Conservation (phyloP, 257 asterid species). For the Przewalskia tangutica region DNA sequence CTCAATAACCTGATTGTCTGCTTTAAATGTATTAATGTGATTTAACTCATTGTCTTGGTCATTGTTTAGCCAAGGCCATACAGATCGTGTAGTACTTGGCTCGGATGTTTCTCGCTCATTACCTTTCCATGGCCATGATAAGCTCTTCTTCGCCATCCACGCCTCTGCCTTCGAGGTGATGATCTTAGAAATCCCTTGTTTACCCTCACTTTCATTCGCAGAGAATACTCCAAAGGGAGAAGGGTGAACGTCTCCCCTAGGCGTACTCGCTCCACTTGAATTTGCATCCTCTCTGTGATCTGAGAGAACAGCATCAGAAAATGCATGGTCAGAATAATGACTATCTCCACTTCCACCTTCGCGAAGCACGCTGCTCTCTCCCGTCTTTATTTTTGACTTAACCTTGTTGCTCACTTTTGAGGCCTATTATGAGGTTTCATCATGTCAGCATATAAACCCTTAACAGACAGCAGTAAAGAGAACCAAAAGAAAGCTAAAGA, state of each 20-base stretch:
- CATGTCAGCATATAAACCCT: conserved; percentile 21
- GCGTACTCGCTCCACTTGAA: conserved; percentile 83
- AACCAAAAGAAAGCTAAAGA: neutral
- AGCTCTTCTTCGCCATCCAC: conserved; percentile 52
- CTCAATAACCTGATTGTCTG: conserved; percentile 43
- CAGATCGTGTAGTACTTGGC: conserved; percentile 43
- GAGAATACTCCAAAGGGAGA: conserved; percentile 63
- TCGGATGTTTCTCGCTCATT: conserved; percentile 57
- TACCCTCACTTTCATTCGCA: conserved; percentile 65
- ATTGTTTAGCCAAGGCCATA: conserved; percentile 62
- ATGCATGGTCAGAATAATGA: conserved; percentile 57
- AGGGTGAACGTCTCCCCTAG: conserved; percentile 59
- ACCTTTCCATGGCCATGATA: conserved; percentile 86
- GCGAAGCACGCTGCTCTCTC: conserved; percentile 34
- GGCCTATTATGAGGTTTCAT: conserved; percentile 37
- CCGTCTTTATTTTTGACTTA: conserved; percentile 54
- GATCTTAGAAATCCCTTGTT: conserved; percentile 60
- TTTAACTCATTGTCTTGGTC: conserved; percentile 53
- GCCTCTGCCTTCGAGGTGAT: conserved; percentile 77
- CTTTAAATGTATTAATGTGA: conserved; percentile 20
- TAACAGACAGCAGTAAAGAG: no score
- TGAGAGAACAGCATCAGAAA: conserved; percentile 27
- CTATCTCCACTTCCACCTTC: conserved; percentile 71
- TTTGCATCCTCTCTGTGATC: conserved; percentile 76
- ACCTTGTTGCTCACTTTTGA: conserved; percentile 83